Conservation (phyloP, 768 basidiomycete species). For the Pleurotus eryngii region DNA sequence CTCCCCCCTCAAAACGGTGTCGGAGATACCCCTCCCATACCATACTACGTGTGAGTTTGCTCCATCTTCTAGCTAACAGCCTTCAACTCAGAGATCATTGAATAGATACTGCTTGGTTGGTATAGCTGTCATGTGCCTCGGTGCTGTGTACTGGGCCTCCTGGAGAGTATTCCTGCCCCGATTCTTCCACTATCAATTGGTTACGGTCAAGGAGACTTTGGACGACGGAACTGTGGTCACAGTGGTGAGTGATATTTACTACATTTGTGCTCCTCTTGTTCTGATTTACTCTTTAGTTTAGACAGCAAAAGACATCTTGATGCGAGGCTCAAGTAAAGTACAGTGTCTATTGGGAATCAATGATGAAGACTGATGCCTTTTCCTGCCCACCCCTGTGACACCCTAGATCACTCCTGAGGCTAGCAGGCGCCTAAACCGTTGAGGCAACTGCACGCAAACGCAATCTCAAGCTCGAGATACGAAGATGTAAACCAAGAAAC, state of each 20-base stretch:
- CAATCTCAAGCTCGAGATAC: too few species aligned
- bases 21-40: constrained; percentile 58
- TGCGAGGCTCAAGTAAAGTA: too few species aligned
- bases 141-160: constrained; percentile 50
- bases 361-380: too few species aligned
- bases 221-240: constrained; percentile 54
- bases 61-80: background rate
- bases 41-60: constrained; percentile 46
- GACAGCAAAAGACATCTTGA: too few species aligned
- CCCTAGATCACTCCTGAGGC: too few species aligned
- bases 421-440: too few species aligned
- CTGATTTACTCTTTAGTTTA: background rate
- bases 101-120: constrained; percentile 51
- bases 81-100: background rate
- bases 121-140: constrained; percentile 42
- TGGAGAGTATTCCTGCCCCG: constrained; percentile 51
- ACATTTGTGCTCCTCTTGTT: background rate
- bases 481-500: too few species aligned
- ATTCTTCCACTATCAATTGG: constrained; percentile 44
- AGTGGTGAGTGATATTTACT: constrained; percentile 33
- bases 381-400: too few species aligned
- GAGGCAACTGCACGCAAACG: too few species aligned
- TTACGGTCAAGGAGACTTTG: constrained; percentile 45
- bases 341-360: too few species aligned
- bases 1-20: constrained; percentile 49